These are phyloP conservation scores for Chytridiales sp. DNA, from an alignment of 371 early-diverging fungal species.

Conservation along the genomic window DNA sequence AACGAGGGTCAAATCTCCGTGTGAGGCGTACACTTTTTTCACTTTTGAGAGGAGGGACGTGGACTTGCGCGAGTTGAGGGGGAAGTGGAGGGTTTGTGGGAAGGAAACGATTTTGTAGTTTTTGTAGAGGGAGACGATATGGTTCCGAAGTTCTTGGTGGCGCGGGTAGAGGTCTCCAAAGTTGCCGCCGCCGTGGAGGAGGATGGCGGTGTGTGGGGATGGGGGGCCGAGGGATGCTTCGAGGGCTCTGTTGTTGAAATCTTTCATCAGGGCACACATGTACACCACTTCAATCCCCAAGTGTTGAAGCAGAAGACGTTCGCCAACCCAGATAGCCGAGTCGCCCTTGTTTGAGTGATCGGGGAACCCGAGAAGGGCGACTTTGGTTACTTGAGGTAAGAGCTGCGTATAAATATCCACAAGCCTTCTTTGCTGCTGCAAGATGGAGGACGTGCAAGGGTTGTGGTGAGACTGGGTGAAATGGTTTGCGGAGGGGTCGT, in stretches of 20 bases:
- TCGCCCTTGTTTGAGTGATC: conserved; percentile 11
- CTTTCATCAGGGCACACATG: neutral
- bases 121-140: neutral
- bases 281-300: conserved; percentile 10
- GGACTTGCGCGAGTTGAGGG: neutral
- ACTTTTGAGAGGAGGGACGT: neutral
- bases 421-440: neutral
- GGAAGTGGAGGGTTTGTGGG: conserved; percentile 3
- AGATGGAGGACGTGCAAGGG: neutral
- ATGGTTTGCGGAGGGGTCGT: too few relatives aligned
- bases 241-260: neutral
- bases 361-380: conserved; percentile 9
- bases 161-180: conserved; percentile 7
- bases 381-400: neutral
- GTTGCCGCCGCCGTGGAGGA: conserved; percentile 12
- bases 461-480: too few relatives aligned
- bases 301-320: neutral
- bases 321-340: conserved; percentile 13
- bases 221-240: neutral
- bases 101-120: neutral
- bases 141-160: conserved; percentile 8
- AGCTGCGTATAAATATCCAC: neutral
- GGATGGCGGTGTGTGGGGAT: neutral
- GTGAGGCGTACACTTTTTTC: neutral
- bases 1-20: neutral